Conservation (phyloP, 495 filamentous ascomycete species). For the Talaromyces ruber region DNA sequence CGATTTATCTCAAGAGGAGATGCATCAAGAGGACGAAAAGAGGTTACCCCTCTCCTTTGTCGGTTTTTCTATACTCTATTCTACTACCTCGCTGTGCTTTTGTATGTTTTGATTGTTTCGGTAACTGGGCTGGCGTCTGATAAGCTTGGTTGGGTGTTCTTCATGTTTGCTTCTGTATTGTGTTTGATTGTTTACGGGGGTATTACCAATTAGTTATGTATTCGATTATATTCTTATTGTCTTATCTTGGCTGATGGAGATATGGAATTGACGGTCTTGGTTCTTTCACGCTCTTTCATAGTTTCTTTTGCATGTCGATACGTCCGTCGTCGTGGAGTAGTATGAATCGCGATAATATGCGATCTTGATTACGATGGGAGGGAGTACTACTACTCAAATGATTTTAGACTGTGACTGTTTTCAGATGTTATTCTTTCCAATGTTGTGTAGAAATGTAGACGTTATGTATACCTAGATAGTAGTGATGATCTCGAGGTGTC, state of each 20-base stretch:
- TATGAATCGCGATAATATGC: no score
- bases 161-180: not conserved
- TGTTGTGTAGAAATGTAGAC: no score
- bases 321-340: no score
- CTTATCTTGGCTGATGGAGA: not conserved
- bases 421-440: no score
- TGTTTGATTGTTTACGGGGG: not conserved
- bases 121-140: not conserved
- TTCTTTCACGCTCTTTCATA: not conserved
- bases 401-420: no score
- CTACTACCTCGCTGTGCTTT: conserved; percentile 2
- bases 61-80: not conserved
- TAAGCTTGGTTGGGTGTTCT: not conserved
- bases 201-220: not conserved
- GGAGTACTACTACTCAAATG: not conserved
- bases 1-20: conserved; percentile 22
- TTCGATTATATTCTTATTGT: not conserved
- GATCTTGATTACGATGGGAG: not conserved
- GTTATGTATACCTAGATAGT: no score
- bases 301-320: not conserved
- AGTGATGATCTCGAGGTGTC: no score
- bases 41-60: not conserved
- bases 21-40: conserved; percentile 8
- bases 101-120: conserved; percentile 5
- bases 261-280: not conserved